These are phyloP conservation scores for Lepidopterella palustris DNA, from an alignment of 495 filamentous ascomycete genomes.

Conservation along the genomic window DNA sequence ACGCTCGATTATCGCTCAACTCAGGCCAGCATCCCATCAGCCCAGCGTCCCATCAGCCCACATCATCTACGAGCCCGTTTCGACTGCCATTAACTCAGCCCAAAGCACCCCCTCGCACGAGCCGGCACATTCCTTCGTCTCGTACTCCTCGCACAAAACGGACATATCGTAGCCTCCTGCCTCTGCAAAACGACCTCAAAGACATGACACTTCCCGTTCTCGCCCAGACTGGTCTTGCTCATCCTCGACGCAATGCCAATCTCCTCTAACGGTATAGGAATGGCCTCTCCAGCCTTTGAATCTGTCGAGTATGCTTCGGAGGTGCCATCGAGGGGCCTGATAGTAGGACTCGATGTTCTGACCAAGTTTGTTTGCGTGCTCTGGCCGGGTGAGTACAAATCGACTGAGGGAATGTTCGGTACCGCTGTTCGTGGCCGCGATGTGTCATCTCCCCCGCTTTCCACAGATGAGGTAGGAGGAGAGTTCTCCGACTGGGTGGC, in stretches of 20 bases:
- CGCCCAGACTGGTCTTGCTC: constrained; percentile 12
- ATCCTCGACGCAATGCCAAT: constrained; percentile 23
- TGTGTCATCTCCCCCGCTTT: neutral
- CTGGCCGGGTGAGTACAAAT: neutral
- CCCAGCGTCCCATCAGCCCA: too few species aligned
- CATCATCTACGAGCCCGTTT: too few species aligned
- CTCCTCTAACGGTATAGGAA: constrained; percentile 13
- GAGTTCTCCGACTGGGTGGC: neutral
- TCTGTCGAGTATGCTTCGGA: constrained; percentile 4
- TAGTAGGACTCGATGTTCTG: too few species aligned
- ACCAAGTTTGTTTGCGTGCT: neutral
- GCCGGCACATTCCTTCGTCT: constrained; percentile 16
- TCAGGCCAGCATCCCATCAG: too few species aligned
- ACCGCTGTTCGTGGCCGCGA: neutral
- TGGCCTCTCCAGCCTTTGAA: constrained; percentile 9
- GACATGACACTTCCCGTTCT: constrained; percentile 15
- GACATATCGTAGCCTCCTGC: constrained; percentile 19
- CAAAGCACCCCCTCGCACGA: constrained; percentile 22
- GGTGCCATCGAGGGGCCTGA: neutral
- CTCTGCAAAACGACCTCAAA: constrained; percentile 25
- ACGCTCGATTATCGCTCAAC: too few species aligned
- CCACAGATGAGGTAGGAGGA: too few species aligned
- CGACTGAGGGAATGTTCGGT: neutral
- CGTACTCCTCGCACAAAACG: constrained; percentile 22
- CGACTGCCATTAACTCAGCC: too few species aligned